Evolutionary conservation across 345 rosid genomes (phyloP), one percentile per base, ranked within the genome.

Genomic region (Rhodamnia rubescens): DNA sequence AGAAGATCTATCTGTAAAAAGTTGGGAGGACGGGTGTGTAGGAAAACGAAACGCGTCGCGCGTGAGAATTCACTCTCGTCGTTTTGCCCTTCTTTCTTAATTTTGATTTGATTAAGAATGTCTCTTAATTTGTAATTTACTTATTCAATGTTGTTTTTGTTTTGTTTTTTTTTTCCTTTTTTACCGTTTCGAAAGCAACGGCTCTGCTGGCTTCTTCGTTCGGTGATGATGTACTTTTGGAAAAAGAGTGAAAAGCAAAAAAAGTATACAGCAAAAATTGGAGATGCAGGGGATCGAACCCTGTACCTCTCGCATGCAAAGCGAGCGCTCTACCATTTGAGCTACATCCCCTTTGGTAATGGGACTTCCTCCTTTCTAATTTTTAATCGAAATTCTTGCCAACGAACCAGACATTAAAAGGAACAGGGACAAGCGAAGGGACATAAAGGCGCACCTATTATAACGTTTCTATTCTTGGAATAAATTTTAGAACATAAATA

Each of bases 311-410:
- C 91, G 90, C 91, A 90, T 91, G 92, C 93, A 90, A 91, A 90
- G 92, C 93, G 89, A 83, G 90, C 91, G 90, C 93, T 91, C 91
- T 93, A 90, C 93, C 95, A 90, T 91, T 93, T 91, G 93, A 91
- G 91, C 93, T 91, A 90, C 93, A 90, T 90, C 92, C 91, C 92
- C 93, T 16, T 8, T 2, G 0, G 0, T 2, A 5, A 10, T 4
- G 0, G 5, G 1, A 1, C 1, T 0, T 8, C 0, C 0, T 61
- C 74, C 6, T 15, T 20, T 53, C 2, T 6, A 18, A 18, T 1
- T 53, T 0, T 20, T 53, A 6, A 0, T 53, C 2, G 3, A 53
- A 16, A 1, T 14, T 52, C 11, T 51, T 51, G n/a, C n/a, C n/a
- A n/a, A n/a, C n/a, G n/a, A n/a, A 12, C 52, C 75, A 42, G 44